Base-by-base conservation (phyloP, 2,329 filamentous ascomycete species). In the Aureobasidium pullulans region DNA sequence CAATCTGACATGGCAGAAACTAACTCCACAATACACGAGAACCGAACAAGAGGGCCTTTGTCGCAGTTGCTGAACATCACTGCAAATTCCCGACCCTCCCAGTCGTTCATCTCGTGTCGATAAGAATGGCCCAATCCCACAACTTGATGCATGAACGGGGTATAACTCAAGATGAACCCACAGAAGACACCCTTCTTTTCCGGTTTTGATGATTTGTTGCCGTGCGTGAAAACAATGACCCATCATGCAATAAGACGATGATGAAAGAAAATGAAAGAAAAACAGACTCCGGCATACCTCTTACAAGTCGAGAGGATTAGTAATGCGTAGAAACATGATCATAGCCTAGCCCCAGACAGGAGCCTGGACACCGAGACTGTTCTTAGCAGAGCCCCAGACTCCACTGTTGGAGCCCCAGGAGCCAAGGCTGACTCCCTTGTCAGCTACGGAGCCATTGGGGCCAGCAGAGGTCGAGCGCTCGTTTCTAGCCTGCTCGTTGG, bases 281-380 rank as follows among this genome's bases (percentile, higher is more conserved):
- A 44, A 37, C 39, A 19, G n/a, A 56, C 52, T 46, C 52, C 52
- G 15, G 29, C 40, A 37, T 56, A 37, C 40, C 52, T 46, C 52
- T 34, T n/a, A 32, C 50, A 29, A 19, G 29, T 11, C 19, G 15
- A 53, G 50, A 34, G 39, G n/a, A 15, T 54, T 46, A 37, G 31
- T 56, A 28, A 32, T 46, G 37, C 40, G 39, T 43, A 37, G 40
- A 37, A 34, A 53, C 15, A 34, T 34, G 31, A 29, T 46, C 28
- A 34, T 39, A 32, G 16, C 46, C 68, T 86, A 96, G 67, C 92
- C 92, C 92, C 92, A 97, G 66, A 96, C 93, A 64, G 90, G 95
- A 64, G 92, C 91, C 72, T 95, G 90, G 62, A 92, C 88, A 64
- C 91, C 89, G 62, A 95, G 84, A 53, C 85, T 84, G 64, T 86